Evolutionary conservation across 2,329 filamentous ascomycete genomes (phyloP).

Genomic region (Trichoderma guizhouense): DNA sequence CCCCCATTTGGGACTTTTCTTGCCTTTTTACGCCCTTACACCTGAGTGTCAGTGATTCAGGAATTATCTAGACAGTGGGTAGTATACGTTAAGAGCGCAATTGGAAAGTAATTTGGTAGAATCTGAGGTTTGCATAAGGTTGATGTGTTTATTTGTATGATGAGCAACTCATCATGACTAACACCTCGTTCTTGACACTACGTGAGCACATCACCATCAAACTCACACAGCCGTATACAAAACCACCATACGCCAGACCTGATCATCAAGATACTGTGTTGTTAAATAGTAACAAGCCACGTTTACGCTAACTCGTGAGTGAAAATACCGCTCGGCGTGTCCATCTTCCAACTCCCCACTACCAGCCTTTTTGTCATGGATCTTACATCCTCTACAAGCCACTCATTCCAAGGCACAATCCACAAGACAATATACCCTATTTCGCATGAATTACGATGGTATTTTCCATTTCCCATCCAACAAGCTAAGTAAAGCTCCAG

Average conservation of each 20-base stretch:
- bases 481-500: too few species aligned
- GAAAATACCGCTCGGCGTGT: too few species aligned
- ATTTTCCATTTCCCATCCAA: too few species aligned
- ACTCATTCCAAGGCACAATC: not conserved
- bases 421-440: not conserved
- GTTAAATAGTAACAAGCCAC: too few species aligned
- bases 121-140: too few species aligned
- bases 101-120: not conserved
- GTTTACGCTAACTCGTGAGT: too few species aligned
- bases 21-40: not conserved
- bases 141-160: too few species aligned
- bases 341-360: not conserved
- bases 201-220: too few species aligned
- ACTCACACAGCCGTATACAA: too few species aligned
- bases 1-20: not conserved
- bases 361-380: not conserved
- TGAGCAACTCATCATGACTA: too few species aligned
- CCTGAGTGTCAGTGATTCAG: not conserved
- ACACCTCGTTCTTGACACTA: too few species aligned
- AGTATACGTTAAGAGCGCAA: not conserved
- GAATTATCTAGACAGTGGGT: not conserved
- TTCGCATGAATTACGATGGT: not conserved
- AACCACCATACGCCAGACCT: too few species aligned
- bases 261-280: not conserved
- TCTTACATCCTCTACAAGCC: not conserved